These are phyloP conservation scores for Sarcodon sp. DNA, from an alignment of 768 basidiomycete genomes.

Conservation along the genomic window DNA sequence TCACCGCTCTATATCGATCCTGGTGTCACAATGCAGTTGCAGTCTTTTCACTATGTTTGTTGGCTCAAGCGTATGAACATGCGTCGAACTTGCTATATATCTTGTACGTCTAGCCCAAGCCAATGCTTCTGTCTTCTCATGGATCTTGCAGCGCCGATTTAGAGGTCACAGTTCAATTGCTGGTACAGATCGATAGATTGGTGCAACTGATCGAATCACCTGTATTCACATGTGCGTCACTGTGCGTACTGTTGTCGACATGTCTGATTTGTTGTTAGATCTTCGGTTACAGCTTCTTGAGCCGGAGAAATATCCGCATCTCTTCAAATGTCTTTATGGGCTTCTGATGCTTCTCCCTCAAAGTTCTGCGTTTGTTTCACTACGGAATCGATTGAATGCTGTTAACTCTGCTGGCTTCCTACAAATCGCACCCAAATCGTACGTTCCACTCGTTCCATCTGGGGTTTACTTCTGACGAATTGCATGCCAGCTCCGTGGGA, in stretches of 20 bases:
- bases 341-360: conserved; percentile 95
- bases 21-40: conserved; percentile 99
- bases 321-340: conserved; percentile 97
- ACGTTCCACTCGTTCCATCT: conserved; percentile 13
- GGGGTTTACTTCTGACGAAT: background rate
- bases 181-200: conserved; percentile 95
- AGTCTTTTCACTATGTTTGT: conserved; percentile 88
- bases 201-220: conserved; percentile 98
- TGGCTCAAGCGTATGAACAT: conserved; percentile 98
- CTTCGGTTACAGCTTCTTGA: conserved; percentile 89
- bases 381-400: conserved; percentile 87
- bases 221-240: conserved; percentile 82
- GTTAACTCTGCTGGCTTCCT: conserved; percentile 93
- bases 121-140: background rate
- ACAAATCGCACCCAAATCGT: conserved; percentile 84
- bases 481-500: conserved; percentile 6
- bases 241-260: background rate
- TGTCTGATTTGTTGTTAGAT: conserved; percentile 26
- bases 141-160: conserved; percentile 64
- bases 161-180: conserved; percentile 88
- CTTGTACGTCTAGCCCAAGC: conserved; percentile 45
- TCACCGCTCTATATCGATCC: conserved; percentile 87
- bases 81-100: conserved; percentile 93
- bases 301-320: conserved; percentile 89
- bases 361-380: conserved; percentile 89